These are phyloP conservation scores for Xylariales sp. DNA, from an alignment of 2,329 filamentous ascomycete genomes.

Conservation along the genomic window DNA sequence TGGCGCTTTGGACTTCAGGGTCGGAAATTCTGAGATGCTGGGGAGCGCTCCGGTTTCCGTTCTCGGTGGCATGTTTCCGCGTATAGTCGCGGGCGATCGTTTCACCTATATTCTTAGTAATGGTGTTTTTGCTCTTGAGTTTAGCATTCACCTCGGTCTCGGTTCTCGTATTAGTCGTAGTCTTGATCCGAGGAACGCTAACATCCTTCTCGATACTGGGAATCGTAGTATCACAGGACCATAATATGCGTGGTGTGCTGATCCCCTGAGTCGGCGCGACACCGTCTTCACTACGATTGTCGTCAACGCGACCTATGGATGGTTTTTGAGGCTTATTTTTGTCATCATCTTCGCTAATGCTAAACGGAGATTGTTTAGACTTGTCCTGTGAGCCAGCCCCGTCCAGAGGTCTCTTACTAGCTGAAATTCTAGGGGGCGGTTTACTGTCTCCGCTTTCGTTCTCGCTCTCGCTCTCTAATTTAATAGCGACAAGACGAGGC, in stretches of 20 bases:
- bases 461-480: too few relatives aligned
- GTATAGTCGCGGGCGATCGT: not conserved
- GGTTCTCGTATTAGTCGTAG: too few relatives aligned
- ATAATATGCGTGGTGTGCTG: too few relatives aligned
- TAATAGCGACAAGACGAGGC: not conserved
- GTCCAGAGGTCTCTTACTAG: not conserved
- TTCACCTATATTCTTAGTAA: not conserved
- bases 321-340: too few relatives aligned
- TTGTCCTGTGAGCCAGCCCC: not conserved
- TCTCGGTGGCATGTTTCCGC: not conserved
- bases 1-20: not conserved
- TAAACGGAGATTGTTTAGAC: not conserved
- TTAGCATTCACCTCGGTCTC: not conserved
- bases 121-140: not conserved
- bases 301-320: too few relatives aligned
- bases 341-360: too few relatives aligned
- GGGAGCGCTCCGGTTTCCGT: too few relatives aligned
- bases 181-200: not conserved
- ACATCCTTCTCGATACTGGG: not conserved
- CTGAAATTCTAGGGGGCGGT: not conserved
- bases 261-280: not conserved
- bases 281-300: not conserved
- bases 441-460: not conserved
- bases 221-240: too few relatives aligned
- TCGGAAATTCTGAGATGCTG: too few relatives aligned